These are phyloP conservation scores for Solanum okadae DNA, from an alignment of 257 asterid genomes.

Conservation along the genomic window DNA sequence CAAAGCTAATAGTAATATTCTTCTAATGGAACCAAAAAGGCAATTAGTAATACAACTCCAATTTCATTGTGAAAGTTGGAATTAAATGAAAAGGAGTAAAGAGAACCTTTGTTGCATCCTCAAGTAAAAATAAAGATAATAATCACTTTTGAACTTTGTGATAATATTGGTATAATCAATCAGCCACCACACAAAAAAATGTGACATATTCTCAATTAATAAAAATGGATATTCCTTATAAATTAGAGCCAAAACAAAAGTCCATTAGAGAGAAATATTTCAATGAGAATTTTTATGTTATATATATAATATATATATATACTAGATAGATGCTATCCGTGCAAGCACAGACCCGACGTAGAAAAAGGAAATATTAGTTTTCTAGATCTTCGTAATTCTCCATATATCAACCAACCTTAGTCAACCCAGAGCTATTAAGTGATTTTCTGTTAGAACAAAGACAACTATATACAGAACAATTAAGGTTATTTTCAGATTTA, in stretches of 20 bases:
- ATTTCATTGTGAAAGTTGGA: background rate
- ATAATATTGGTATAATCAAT: background rate
- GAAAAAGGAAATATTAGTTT: too few species aligned
- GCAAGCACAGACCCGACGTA: too few species aligned
- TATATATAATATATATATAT: too few species aligned
- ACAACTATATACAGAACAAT: too few species aligned
- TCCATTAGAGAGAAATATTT: background rate
- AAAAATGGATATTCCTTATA: background rate
- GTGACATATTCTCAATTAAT: background rate
- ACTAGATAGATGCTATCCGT: too few species aligned
- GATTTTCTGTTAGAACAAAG: too few species aligned
- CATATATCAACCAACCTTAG: too few species aligned
- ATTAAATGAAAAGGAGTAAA: background rate
- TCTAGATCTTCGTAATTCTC: too few species aligned
- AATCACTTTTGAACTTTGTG: background rate
- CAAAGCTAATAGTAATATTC: background rate
- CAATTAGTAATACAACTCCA: background rate
- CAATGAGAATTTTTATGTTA: background rate
- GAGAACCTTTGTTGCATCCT: background rate
- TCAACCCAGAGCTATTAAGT: too few species aligned
- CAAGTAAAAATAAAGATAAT: background rate
- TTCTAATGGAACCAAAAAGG: background rate
- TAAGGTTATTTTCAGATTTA: too few species aligned
- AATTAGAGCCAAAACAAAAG: background rate
- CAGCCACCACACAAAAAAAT: background rate